Evolutionary conservation across 495 filamentous ascomycete genomes (phyloP), one percentile per base, ranked within the genome.

Genomic region (Poronia punctata): DNA sequence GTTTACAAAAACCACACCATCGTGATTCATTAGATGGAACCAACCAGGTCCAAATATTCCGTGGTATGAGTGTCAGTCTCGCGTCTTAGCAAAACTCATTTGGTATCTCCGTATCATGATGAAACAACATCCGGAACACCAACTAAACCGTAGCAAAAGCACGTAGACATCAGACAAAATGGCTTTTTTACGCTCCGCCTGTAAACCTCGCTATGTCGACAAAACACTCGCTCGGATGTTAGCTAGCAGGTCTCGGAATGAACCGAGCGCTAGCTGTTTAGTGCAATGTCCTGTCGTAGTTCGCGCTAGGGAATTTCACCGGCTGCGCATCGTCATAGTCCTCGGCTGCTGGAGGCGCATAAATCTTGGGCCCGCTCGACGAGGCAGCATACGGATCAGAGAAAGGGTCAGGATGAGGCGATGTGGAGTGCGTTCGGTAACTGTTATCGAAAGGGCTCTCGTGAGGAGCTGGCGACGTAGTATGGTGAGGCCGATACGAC

Each of bases 401-500:
- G 40, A 65, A 67, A 18, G 56, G 57, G 23, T 53, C 57, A 28
- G 43, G 49, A 14, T 49, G 45, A 1, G 52, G 37, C 0, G 55
- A 50, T 15, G 46, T 48, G 11, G 46, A 45, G 51, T 43, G 49
- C 36, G 52, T 44, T 15, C 55, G 49, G 49, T 59, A 59, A 29
- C 64, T 62, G 39, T 49, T 49, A 32, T 68, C 64, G 44, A 68
- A 71, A 21, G 66, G 66, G 44, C 64, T 68, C 29, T 67, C 59
- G 46, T 55, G 57, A 9, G 61, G 52, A 4, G 51, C 47, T 9
- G 59, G 53, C 5, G 57, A 50, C 7, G 50, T 51, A 38, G 49
- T 53, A 43, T 59, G 34, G 11, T 38, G 53, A 10, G 53, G 52
- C 16, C 48, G 18, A 39, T 61, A 61, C 31, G 49, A 35, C 29